Evolutionary conservation across 2,329 filamentous ascomycete genomes (phyloP), one percentile per base, ranked within the genome.

Genomic region (Sphaceloma murrayae): DNA sequence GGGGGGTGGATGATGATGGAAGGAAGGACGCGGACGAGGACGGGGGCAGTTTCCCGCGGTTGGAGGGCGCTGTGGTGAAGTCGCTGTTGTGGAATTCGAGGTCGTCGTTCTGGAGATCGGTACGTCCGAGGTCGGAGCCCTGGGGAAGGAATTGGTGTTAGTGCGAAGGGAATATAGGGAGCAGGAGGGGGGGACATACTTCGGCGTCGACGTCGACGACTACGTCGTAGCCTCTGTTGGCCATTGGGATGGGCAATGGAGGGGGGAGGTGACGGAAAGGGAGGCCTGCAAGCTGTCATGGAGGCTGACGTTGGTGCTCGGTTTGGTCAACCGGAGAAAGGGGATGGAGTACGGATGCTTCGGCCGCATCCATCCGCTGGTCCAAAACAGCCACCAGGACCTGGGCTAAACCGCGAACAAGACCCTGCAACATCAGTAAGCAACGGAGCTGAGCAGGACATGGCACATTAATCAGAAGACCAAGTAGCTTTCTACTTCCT

Each of bases 161-260:
- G 22, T 16, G 1, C 14, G 11, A 10, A 17, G 16, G 3, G 21
- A n/a, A 10, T 18, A 26, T n/a, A 27, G 22, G 27, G 22, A 22
- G 18, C n/a, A 27, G 26, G n/a, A 13, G 19, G 24, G 44, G 47
- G 9, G 11, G 7, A 33, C 66, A 52, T 68, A 94, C 87, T 76
- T 96, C 91, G 58, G 91, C 85, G 63, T 98, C 91, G 46, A 96
- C 82, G 58, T 98, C 91, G 48, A 98, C 91, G 53, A 98, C 89
- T 50, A 94, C 91, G 70, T 98, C 91, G 65, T 98, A 98, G 55
- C 88, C 88, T 60, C 85, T 75, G 63, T 84, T 83, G 33, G 56
- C 55, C 60, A 62, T 62, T 40, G 40, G 2, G 6, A 16, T 9
- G 18, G 40, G 9, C 8, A 17, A n/a, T 13, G 22, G 24, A 2